Conservation (phyloP, 202 grass and related monocot species). For the Sporobolus alterniflorus region DNA sequence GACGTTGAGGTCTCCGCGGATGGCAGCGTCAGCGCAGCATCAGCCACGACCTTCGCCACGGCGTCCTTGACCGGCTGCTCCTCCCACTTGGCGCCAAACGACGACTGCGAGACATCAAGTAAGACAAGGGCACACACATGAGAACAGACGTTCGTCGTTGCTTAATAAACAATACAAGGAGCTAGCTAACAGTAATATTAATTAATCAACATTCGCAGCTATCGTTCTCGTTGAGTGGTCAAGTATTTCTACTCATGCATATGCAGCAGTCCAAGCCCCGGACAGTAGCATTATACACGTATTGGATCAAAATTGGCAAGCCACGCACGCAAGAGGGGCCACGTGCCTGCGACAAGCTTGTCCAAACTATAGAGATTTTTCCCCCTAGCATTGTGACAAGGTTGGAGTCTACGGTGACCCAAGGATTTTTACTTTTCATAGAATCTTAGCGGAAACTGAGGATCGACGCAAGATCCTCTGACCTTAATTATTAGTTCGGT, state of each 20-base stretch:
- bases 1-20: neutral
- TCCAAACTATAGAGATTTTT: neutral
- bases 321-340: neutral
- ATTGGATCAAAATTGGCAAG: neutral
- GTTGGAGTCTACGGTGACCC: neutral
- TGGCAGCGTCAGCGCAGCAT: neutral
- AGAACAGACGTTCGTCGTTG: neutral
- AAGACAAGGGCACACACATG: neutral
- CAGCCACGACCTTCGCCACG: slow-evolving; percentile 44
- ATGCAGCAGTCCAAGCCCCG: neutral
- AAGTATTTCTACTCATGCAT: neutral
- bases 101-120: slow-evolving; percentile 30
- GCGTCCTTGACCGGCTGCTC: slow-evolving; percentile 53
- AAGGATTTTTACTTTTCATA: slow-evolving; percentile 4
- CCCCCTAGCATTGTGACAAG: neutral
- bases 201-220: neutral
- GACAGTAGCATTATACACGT: neutral
- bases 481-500: neutral
- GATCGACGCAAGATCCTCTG: neutral
- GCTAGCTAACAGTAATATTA: neutral
- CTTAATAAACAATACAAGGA: neutral
- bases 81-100: slow-evolving; percentile 15
- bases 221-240: neutral
- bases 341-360: neutral
- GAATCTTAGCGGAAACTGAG: neutral